Evolutionary conservation across 305 asterid genomes (phyloP).

Genomic region (Fraxinus albicans): DNA sequence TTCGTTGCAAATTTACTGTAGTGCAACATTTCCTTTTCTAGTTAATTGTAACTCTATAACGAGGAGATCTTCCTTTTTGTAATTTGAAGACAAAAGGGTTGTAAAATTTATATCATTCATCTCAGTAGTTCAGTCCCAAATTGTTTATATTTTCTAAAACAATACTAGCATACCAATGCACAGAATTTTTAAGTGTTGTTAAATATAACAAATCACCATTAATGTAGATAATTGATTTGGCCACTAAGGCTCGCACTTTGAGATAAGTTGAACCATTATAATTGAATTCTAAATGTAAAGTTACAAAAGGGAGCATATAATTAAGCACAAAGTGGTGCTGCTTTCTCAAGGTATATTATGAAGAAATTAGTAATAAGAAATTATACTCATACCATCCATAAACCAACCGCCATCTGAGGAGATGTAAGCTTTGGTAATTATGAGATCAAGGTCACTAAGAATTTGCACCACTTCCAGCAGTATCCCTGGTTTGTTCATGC

Average conservation of each 20-base stretch:
- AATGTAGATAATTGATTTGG: neutral
- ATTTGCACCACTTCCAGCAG: slow-evolving; percentile 95
- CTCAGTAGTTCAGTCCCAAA: neutral
- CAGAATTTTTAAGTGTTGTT: neutral
- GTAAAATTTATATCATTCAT: neutral
- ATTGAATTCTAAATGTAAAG: neutral
- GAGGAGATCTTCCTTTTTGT: neutral
- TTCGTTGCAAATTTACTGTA: neutral
- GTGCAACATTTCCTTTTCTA: neutral
- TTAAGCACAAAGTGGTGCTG: neutral
- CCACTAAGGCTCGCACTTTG: neutral
- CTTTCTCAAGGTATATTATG: neutral
- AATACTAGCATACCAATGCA: neutral
- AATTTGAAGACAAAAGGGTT: neutral
- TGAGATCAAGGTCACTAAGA: slow-evolving; percentile 81
- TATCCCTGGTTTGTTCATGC: slow-evolving; percentile 95
- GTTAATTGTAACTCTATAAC: neutral
- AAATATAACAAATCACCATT: neutral
- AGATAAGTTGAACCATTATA: neutral
- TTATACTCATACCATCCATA: slow-evolving; percentile 76
- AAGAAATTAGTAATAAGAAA: slow-evolving; percentile 8
- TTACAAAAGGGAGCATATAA: neutral
- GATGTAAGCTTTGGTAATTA: slow-evolving; percentile 87
- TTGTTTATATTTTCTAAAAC: neutral
- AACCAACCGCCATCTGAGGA: slow-evolving; percentile 99